Conservation (phyloP, 2,329 filamentous ascomycete species). For the Gaeumannomyces sp. region DNA sequence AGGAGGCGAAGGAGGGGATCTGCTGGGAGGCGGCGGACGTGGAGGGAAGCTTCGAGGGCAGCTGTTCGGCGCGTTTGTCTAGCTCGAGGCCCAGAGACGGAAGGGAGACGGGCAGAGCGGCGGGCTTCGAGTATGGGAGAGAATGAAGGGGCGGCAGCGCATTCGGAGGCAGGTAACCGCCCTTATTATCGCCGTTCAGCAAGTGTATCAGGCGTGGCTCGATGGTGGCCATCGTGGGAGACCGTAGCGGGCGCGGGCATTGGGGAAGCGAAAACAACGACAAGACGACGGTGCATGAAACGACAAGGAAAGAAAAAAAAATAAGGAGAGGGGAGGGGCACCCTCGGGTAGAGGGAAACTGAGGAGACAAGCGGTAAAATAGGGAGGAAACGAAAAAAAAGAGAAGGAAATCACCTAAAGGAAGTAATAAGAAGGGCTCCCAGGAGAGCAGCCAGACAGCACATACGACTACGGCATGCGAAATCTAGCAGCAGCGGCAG, state of each 20-base stretch:
- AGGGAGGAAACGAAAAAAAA: neutral
- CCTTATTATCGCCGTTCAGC: conserved; percentile 45
- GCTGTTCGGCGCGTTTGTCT: conserved; percentile 33
- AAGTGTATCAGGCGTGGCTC: conserved; percentile 62
- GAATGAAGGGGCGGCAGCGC: conserved; percentile 51
- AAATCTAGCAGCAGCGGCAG: neutral
- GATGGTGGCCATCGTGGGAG: conserved; percentile 55
- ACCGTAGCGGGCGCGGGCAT: conserved; percentile 30
- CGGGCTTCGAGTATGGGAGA: conserved; percentile 35
- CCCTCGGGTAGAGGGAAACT: neutral
- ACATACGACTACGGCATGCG: conserved; percentile 4
- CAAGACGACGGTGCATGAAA: conserved; percentile 5
- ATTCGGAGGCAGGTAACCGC: conserved; percentile 41
- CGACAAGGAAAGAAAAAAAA: conserved; percentile 12
- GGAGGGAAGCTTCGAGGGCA: conserved; percentile 19
- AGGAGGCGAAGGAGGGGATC: conserved; percentile 19
- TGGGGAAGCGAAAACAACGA: conserved; percentile 19
- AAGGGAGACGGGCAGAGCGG: conserved; percentile 37
- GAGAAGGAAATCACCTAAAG: neutral
- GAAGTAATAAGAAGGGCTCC: neutral
- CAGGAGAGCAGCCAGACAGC: neutral
- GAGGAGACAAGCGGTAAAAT: conserved; percentile 5
- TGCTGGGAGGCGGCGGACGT: conserved; percentile 13
- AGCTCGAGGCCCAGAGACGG: conserved; percentile 47
- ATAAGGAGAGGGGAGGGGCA: neutral